phyloP scores from a whole-genome alignment of 129 eudicot species.

The Oenanthe sinensis region DNA sequence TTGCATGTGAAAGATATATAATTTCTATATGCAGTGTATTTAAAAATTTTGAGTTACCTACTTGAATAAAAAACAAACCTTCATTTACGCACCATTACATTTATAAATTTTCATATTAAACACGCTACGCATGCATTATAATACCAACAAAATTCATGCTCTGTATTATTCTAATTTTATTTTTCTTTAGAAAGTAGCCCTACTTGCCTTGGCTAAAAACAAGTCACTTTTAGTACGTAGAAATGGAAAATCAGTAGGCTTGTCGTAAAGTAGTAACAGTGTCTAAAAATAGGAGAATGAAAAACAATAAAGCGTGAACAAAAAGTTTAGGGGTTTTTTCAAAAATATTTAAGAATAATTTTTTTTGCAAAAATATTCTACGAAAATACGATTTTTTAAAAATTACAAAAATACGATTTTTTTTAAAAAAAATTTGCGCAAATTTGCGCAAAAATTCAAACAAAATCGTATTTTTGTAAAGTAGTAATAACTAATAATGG shows the following conservation, averaged over 20 bases:
- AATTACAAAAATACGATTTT: no score
- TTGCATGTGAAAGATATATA: neutral
- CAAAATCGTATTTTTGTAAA: no score
- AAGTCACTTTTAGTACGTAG: neutral
- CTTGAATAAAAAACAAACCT: neutral
- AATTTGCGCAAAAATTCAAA: no score
- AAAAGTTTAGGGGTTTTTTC: no score
- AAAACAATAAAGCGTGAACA: neutral
- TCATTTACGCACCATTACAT: neutral
- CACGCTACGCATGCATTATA: constrained; percentile 3
- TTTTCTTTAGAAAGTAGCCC: neutral
- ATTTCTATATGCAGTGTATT: neutral
- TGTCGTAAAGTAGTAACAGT: neutral
- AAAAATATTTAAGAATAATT: no score
- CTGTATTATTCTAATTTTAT: neutral
- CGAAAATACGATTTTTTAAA: no score
- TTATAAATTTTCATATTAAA: neutral
- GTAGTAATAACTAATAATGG: no score
- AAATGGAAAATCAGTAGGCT: neutral
- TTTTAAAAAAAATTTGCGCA: no score
- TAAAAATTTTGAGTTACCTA: neutral
- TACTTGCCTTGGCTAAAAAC: neutral
- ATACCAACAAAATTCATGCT: neutral
- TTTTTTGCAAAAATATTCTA: no score
- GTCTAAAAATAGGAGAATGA: neutral